These are phyloP conservation scores for Candida vaughaniae DNA, from an alignment of 805 yeast genomes.

Conservation along the genomic window DNA sequence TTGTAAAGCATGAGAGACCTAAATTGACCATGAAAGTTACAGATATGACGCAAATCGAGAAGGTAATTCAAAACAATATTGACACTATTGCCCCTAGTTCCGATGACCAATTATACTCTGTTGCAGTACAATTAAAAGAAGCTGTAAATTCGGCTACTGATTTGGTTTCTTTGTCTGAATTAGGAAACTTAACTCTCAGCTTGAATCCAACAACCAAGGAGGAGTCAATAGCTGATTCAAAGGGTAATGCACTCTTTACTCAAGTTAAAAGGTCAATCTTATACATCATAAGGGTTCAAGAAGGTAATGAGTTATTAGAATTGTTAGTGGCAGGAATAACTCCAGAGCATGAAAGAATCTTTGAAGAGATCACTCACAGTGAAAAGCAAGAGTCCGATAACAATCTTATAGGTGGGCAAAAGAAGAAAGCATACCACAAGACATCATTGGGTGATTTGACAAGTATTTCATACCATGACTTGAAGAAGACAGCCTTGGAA, in stretches of 20 bases:
- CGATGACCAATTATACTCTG: conserved; percentile 55
- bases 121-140: conserved; percentile 42
- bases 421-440: conserved; percentile 43
- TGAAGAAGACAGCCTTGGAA: conserved; percentile 75
- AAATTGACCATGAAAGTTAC: conserved; percentile 41
- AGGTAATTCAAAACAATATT: conserved; percentile 40
- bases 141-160: conserved; percentile 37
- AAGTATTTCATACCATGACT: conserved; percentile 59
- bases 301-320: conserved; percentile 64
- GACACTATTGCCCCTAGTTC: conserved; percentile 44
- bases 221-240: conserved; percentile 52
- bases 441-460: conserved; percentile 53
- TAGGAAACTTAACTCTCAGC: conserved; percentile 53
- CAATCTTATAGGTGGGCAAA: conserved; percentile 19
- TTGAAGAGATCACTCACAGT: conserved; percentile 50
- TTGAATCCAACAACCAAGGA: conserved; percentile 53
- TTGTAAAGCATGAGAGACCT: conserved; percentile 50
- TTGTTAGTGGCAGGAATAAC: conserved; percentile 65
- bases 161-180: conserved; percentile 48
- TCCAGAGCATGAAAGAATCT: conserved; percentile 66
- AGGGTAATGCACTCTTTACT: conserved; percentile 57
- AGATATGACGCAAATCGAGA: conserved; percentile 48
- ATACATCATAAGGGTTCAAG: conserved; percentile 82
- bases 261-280: conserved; percentile 82
- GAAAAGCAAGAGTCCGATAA: conserved; percentile 34